These are phyloP conservation scores for Setaria italica DNA, from an alignment of 202 grass and related monocot species.

Conservation along the genomic window DNA sequence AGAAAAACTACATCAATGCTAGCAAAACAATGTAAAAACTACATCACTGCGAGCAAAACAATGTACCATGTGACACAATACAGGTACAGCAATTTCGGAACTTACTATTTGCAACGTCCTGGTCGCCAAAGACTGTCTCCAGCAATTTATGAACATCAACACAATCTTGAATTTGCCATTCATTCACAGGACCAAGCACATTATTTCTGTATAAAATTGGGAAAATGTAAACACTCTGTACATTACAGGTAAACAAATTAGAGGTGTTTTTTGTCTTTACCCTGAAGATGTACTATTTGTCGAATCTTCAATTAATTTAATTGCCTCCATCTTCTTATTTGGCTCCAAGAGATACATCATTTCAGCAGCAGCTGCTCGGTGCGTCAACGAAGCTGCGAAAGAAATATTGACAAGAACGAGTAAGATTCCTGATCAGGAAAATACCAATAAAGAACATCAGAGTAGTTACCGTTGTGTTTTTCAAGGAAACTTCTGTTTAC, in stretches of 20 bases:
- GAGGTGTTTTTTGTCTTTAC: conserved; percentile 53
- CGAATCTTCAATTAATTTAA: conserved; percentile 98
- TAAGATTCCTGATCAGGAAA: conserved; percentile 18
- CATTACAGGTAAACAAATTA: conserved; percentile 34
- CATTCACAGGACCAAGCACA: conserved; percentile 61
- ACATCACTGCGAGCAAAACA: conserved; percentile 3
- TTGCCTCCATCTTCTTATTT: conserved; percentile 78
- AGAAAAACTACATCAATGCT: too few relatives aligned
- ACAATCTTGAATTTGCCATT: conserved; percentile 84
- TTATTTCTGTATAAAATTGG: conserved; percentile 57
- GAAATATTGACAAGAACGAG: conserved; percentile 28
- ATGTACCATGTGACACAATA: conserved; percentile 4
- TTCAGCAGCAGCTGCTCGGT: conserved; percentile 91
- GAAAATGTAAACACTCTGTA: conserved; percentile 33
- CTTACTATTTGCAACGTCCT: conserved; percentile 79
- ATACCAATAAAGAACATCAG: background rate
- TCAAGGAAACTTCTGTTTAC: conserved; percentile 84
- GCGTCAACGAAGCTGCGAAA: conserved; percentile 75
- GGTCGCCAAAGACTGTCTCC: conserved; percentile 66
- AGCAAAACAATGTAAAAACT: background rate
- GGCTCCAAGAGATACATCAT: conserved; percentile 91
- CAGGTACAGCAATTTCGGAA: conserved; percentile 30
- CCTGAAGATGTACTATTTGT: conserved; percentile 66
- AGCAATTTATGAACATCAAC: conserved; percentile 90
- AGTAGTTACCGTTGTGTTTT: conserved; percentile 74